Percentiles rank a stretch among this genome's conserved stretches.
Evolutionary conservation across 306 rosid species (phyloP).

Genomic region (Cucurbita moschata): DNA sequence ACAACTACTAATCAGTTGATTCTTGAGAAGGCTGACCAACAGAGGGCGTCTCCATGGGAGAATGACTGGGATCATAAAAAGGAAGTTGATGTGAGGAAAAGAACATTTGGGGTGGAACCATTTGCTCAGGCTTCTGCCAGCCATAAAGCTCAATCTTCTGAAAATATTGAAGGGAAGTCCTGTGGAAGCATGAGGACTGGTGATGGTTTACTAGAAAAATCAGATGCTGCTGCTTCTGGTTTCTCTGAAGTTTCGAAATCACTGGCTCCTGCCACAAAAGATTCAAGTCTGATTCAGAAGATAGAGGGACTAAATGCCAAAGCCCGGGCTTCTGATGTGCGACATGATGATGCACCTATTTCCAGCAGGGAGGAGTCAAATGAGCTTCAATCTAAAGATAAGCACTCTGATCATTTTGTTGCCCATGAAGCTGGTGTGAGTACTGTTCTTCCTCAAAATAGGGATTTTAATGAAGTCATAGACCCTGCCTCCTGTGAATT

Average conservation of each 20-base stretch:
- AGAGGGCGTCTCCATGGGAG: constrained; percentile 31
- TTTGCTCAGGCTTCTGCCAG: constrained; percentile 29
- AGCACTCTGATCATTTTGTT: constrained; percentile 18
- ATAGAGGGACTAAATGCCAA: constrained; percentile 91
- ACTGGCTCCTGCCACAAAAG: constrained; percentile 36
- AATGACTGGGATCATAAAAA: constrained; percentile 40
- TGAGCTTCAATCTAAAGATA: constrained; percentile 24
- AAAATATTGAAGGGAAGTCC: constrained; percentile 23
- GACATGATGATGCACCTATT: constrained; percentile 32
- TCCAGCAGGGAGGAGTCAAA: constrained; percentile 36
- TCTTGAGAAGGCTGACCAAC: constrained; percentile 25
- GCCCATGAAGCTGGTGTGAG: constrained; percentile 25
- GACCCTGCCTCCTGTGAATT: constrained; percentile 28
- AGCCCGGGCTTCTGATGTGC: constrained; percentile 46
- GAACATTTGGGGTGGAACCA: constrained; percentile 27
- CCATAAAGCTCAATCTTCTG: constrained; percentile 27
- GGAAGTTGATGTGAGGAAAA: constrained; percentile 31
- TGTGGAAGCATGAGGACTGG: constrained; percentile 27
- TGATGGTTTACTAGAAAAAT: constrained; percentile 31
- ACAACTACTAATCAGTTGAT: constrained; percentile 14
- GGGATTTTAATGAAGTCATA: constrained; percentile 16
- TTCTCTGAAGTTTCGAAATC: constrained; percentile 23
- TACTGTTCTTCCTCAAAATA: constrained; percentile 19
- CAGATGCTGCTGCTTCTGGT: constrained; percentile 29
- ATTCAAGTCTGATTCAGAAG: constrained; percentile 62